Base-by-base conservation (phyloP, 495 filamentous ascomycete genomes). In the Aspergillus kassunensis region DNA sequence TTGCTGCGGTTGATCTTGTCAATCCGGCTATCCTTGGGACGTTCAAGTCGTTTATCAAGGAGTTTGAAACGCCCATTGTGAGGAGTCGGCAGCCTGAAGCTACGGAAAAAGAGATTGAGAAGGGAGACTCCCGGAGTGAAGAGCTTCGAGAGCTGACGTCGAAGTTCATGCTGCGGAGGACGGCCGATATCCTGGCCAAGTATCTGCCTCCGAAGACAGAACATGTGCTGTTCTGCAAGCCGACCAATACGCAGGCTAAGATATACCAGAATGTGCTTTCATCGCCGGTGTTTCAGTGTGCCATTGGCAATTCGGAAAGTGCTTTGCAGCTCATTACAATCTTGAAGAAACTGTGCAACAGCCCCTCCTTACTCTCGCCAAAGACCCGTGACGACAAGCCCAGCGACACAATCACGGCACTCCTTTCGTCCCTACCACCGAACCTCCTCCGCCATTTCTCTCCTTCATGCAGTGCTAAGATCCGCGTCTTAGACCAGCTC, bases 271-370 rank as follows among this genome's bases (percentile, higher is more conserved):
- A 74, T 34, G 83, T 91, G 23, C 75, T 91, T 30, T 75, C 75
- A 5, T 89, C 85, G n/a, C 85, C 86, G 0, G 69, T 81, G 1
- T 89, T 90, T 61, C 80, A 80, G 46, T 75, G 68, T 30, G 79
- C 81, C 4, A 71, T 90, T 24, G 85, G 87, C 4, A 86, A 76
- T 54, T 67, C 84, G 0, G 84, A 89, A 51, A 77, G 79, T n/a
- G 81, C 85, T 10, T 71, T 92, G 1, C 81, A 88, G 48, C 78
- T 92, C 6, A 89, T 91, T 57, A 90, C 83, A 6, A 75, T 90
- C 30, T 72, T 92, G 11, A 92, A 90, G 66, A 91, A 92, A 63
- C 75, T 90, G 12, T 91, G 88, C 72, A 92, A 92, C 63, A 87
- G 85, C 41, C 87, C 88, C 1, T 84, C 79, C 0, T 66, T 90